Conservation (phyloP, 2,329 filamentous ascomycete species). For the Zasmidium angulare region DNA sequence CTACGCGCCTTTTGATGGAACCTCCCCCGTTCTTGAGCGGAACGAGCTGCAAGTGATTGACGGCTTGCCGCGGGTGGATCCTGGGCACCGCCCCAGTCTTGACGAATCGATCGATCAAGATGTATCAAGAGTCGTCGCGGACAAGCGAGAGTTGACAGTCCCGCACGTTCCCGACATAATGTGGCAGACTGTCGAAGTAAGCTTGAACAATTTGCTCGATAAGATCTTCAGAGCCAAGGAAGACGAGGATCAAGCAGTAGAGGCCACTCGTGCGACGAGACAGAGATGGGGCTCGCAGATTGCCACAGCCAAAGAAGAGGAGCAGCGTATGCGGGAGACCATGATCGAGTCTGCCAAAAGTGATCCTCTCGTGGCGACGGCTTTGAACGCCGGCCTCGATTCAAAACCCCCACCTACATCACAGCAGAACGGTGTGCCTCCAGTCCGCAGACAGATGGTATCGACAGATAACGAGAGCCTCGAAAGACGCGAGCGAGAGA, state of each 20-base stretch:
- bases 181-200: constrained; percentile 87
- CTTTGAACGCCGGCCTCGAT: constrained; percentile 10
- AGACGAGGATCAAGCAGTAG: constrained; percentile 68
- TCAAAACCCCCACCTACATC: background rate
- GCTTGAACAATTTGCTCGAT: constrained; percentile 89
- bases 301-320: constrained; percentile 27
- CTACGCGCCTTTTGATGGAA: background rate
- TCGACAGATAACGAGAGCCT: constrained; percentile 33
- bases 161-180: constrained; percentile 67
- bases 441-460: constrained; percentile 14
- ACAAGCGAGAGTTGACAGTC: background rate
- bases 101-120: background rate
- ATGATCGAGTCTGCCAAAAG: constrained; percentile 19
- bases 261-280: constrained; percentile 62
- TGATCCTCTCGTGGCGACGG: constrained; percentile 31
- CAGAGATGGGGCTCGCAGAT: constrained; percentile 52
- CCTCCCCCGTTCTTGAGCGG: background rate
- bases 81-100: too few relatives aligned
- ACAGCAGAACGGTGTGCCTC: background rate
- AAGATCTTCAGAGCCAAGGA: constrained; percentile 80
- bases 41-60: background rate
- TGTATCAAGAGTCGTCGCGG: background rate
- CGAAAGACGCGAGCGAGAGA: constrained; percentile 31
- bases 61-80: background rate
- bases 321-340: constrained; percentile 31